Evolutionary conservation across 805 yeast genomes (phyloP).

Genomic region (Candida verbasci): DNA sequence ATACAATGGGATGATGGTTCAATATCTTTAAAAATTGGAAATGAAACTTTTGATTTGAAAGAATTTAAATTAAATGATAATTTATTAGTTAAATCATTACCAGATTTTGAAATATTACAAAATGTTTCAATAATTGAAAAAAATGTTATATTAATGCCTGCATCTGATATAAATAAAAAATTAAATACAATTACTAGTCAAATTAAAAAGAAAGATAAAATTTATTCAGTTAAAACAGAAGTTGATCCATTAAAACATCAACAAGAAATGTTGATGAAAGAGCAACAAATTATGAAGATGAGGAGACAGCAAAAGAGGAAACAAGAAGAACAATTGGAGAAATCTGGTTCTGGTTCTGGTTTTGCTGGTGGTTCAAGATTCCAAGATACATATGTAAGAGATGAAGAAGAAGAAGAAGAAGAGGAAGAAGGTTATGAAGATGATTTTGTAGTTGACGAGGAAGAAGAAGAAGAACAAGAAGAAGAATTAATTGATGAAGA

Average conservation of each 20-base stretch:
- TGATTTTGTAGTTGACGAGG: slow-evolving; percentile 33
- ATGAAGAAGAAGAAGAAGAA: slow-evolving; percentile 33
- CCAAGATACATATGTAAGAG: slow-evolving; percentile 23
- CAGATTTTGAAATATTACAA: slow-evolving; percentile 66
- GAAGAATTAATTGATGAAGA: slow-evolving; percentile 49
- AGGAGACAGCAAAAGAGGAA: slow-evolving; percentile 60
- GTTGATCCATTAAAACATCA: slow-evolving; percentile 70
- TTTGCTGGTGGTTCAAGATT: no score
- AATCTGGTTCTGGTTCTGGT: slow-evolving; percentile 18
- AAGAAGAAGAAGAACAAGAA: slow-evolving; percentile 27
- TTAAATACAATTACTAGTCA: slow-evolving; percentile 66
- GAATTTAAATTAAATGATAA: slow-evolving; percentile 64
- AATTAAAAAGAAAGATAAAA: slow-evolving; percentile 44
- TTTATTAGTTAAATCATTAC: slow-evolving; percentile 66
- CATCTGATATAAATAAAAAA: slow-evolving; percentile 78
- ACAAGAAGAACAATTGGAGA: slow-evolving; percentile 56
- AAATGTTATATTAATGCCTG: slow-evolving; percentile 74
- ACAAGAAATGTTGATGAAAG: slow-evolving; percentile 62
- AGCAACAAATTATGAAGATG: slow-evolving; percentile 50
- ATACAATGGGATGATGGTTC: slow-evolving; percentile 95
- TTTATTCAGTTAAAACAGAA: slow-evolving; percentile 49
- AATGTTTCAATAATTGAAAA: slow-evolving; percentile 63
- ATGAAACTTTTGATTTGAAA: slow-evolving; percentile 78
- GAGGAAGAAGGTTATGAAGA: slow-evolving; percentile 43
- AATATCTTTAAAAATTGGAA: slow-evolving; percentile 78